Conservation (phyloP, 371 early-diverging fungal species). For the Smittium culicis region DNA sequence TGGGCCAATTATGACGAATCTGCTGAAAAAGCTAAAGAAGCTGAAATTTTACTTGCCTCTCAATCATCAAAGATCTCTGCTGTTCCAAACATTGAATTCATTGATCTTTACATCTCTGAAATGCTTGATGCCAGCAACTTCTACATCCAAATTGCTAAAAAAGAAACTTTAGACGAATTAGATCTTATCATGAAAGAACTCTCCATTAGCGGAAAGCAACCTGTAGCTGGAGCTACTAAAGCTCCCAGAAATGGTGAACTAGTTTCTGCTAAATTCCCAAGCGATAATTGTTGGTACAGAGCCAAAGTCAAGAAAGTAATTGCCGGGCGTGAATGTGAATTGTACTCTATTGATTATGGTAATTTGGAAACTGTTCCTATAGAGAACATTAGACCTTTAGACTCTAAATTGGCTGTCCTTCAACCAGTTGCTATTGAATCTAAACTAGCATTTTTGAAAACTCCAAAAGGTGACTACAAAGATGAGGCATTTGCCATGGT, state of each 20-base stretch:
- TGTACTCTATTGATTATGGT: slow-evolving; percentile 84
- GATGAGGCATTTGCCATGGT: slow-evolving; percentile 54
- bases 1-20: slow-evolving; percentile 18
- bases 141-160: slow-evolving; percentile 63
- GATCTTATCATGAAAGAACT: slow-evolving; percentile 75
- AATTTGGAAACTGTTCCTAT: slow-evolving; percentile 55
- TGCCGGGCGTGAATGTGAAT: slow-evolving; percentile 42
- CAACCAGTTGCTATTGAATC: slow-evolving; percentile 75
- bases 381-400: slow-evolving; percentile 46
- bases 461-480: slow-evolving; percentile 55
- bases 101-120: slow-evolving; percentile 74
- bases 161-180: slow-evolving; percentile 45
- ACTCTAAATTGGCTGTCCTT: slow-evolving; percentile 44
- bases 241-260: slow-evolving; percentile 57
- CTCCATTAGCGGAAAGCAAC: slow-evolving; percentile 41
- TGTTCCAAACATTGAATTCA: slow-evolving; percentile 48
- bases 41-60: slow-evolving; percentile 25
- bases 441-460: slow-evolving; percentile 57
- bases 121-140: slow-evolving; percentile 52
- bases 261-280: slow-evolving; percentile 70
- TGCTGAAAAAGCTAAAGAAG: slow-evolving; percentile 13
- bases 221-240: slow-evolving; percentile 27
- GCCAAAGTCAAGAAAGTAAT: slow-evolving; percentile 61
- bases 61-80: slow-evolving; percentile 12
- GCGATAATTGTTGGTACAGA: slow-evolving; percentile 81